These are phyloP conservation scores for Platanthera guangdongensis DNA, from an alignment of 106 monocot genomes.

Conservation along the genomic window DNA sequence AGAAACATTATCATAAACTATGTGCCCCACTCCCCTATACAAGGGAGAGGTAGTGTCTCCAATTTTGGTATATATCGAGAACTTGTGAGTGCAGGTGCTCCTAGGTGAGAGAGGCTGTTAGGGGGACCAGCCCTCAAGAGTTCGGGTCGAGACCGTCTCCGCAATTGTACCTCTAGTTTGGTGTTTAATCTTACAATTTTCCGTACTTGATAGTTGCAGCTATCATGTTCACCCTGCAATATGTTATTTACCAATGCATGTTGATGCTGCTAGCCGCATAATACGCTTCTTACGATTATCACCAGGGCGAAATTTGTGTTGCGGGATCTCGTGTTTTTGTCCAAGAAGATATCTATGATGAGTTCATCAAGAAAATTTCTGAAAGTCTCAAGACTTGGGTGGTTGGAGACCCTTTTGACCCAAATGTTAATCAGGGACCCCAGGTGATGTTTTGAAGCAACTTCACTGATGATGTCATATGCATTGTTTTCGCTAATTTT, in stretches of 20 bases:
- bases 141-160: no score
- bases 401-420: conserved; percentile 50
- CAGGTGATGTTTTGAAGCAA: not conserved
- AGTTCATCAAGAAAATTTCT: conserved; percentile 27
- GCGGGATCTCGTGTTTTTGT: conserved; percentile 49
- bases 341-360: conserved; percentile 60
- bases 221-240: not conserved
- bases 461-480: not conserved
- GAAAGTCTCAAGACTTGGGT: conserved; percentile 40
- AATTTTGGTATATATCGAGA: no score
- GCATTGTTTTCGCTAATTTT: not conserved
- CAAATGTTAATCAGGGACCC: conserved; percentile 32
- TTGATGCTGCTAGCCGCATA: not conserved
- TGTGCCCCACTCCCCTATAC: no score
- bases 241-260: not conserved
- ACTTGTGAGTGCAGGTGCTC: no score
- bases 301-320: conserved; percentile 47
- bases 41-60: no score
- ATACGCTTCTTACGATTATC: not conserved
- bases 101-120: no score
- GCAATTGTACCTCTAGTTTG: no score
- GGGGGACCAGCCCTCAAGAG: no score
- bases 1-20: no score
- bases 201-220: no score
- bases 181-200: no score